Evolutionary conservation across 2,329 filamentous ascomycete species (phyloP), one percentile per base, ranked within the genome.

Genomic region (Geosmithia morbida): DNA sequence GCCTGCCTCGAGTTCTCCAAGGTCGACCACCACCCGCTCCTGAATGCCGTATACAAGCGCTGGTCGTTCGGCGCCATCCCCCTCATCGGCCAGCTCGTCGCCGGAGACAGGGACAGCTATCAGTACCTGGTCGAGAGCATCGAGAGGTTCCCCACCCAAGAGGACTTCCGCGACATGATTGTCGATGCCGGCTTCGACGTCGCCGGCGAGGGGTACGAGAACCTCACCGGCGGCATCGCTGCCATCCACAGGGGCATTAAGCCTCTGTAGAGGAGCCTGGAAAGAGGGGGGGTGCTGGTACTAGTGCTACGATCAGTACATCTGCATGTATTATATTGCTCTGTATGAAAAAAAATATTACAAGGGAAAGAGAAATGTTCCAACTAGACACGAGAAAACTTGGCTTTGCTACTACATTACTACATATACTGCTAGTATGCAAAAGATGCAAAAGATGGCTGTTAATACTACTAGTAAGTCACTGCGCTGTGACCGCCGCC

Each of bases 121-220:
- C 92, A 98, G 71, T 98, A 98, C 66, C 73, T 98, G 10, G 92
- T 98, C 10, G 92, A 98, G 73, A 96, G 89, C 64, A 98, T 98
- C 63, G 89, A 96, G 66, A 72, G 77, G 44, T 97, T 97, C 61
- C 94, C 92, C 0, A 83, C 71, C 54, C 94, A 98, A 69, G 74
- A 80, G 46, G 80, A 87, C 54, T 98, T 94, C 60, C 76, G 82
- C 53, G 74, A 78, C 33, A 88, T 94, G 85, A 92, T 94, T 58
- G 64, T 76, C 54, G 77, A 82, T 22, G 90, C 87, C 2, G 90
- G 90, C 1, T 98, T 98, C 59, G 70, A 85, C 52, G 79, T 94
- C 42, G 87, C 85, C 1, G 88, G 85, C 1, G 66, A 79, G 46
- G 87, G 86, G 0, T 98, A 85, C 66, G 89, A 97, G 69, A 83